Conservation (phyloP, 176 grass and related monocot genomes). For the Aegilops speltoides region DNA sequence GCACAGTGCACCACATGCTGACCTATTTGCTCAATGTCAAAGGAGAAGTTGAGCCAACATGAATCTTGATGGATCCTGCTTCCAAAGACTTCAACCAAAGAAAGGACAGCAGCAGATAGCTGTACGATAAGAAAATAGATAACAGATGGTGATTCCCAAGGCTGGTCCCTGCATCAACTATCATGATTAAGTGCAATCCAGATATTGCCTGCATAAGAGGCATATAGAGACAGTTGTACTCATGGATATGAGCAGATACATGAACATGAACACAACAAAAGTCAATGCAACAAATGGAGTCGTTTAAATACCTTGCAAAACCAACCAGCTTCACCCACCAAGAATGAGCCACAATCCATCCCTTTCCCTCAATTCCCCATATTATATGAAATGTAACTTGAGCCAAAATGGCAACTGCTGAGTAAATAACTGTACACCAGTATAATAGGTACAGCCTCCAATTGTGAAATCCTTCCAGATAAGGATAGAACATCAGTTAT, state of each 20-base stretch:
- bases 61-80: slow-evolving; percentile 75
- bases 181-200: slow-evolving; percentile 24
- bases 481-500: slow-evolving; percentile 25
- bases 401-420: slow-evolving; percentile 65
- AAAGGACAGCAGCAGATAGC: slow-evolving; percentile 63
- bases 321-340: slow-evolving; percentile 81
- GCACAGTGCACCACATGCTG: slow-evolving; percentile 4
- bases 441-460: slow-evolving; percentile 66
- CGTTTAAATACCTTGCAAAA: slow-evolving; percentile 68
- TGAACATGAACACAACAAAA: slow-evolving; percentile 23
- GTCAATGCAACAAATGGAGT: slow-evolving; percentile 25
- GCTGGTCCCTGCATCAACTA: slow-evolving; percentile 69
- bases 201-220: neutral
- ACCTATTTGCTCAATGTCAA: slow-evolving; percentile 82
- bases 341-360: slow-evolving; percentile 61
- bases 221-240: slow-evolving; percentile 22
- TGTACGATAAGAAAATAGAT: slow-evolving; percentile 82
- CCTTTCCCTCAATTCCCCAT: slow-evolving; percentile 76
- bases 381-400: slow-evolving; percentile 80
- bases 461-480: slow-evolving; percentile 61
- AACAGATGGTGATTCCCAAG: slow-evolving; percentile 75
- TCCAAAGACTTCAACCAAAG: slow-evolving; percentile 77
- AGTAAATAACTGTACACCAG: slow-evolving; percentile 80
- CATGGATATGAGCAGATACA: slow-evolving; percentile 21
- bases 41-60: slow-evolving; percentile 74